Evolutionary conservation across 805 yeast genomes (phyloP), one percentile per base, ranked within the genome.

Genomic region (Zygotorulaspora sp.): DNA sequence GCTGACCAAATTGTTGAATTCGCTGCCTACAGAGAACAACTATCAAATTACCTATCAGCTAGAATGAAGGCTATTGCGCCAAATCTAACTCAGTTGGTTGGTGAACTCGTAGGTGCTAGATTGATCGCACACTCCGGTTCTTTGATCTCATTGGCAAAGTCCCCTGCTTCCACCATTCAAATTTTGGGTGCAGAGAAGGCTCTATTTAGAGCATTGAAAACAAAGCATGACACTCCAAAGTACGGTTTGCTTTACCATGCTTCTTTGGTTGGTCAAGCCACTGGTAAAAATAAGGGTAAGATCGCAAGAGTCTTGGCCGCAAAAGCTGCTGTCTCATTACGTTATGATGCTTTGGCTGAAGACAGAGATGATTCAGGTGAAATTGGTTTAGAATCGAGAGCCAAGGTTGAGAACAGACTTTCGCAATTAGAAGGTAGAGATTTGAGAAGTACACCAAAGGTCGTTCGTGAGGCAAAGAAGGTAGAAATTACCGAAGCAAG

Each of bases 1-100:
- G 98, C 98, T 52, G 92, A 85, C 45, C 97, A 92, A 70, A 90
- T 92, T 61, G 90, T 90, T 53, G 96, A 86, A 65, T 86, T 92
- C 64, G 81, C 97, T 48, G 86, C 87, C 48, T 92, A 92, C 78
- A 82, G 98, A 72, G 97, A 89, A 71, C 95, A 88, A 68, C 73
- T 92, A 54, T 83, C 95, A 43, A 83, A 84, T 70, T 92, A 92
- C 66, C 74, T 92, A 57, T 75, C 85, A 28, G 76, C 95, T 44
- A 84, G 97, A 72, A 92, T 92, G 98, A 88, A 86, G 70, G 97
- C 97, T 35, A 90, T 92, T 71, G 98, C 98, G 47, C 98, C 98
- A 63, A 92, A 92, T 67, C 75, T 90, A 62, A 88, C 97, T 35
- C 82, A 92, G 33, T 76, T 92, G 54, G 95, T 92, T 47, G 98